Evolutionary conservation across 768 basidiomycete species (phyloP), one percentile per base, ranked within the genome.

Genomic region (Sarcodon aspratus): DNA sequence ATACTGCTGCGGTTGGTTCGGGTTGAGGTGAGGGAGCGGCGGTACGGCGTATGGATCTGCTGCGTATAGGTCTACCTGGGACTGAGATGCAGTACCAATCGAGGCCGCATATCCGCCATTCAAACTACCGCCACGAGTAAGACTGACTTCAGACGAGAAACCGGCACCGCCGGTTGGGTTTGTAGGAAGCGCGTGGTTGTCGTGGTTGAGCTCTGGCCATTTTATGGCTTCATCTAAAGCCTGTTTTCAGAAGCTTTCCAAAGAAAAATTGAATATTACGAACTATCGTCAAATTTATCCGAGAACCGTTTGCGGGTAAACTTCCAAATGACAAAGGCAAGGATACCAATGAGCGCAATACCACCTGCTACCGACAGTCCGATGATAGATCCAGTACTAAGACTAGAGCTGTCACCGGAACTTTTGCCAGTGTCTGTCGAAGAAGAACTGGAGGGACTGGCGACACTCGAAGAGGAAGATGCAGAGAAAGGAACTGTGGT

Each of bases 291-390:
- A 57, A 85, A 87, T 56, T 82, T 78, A 47, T 61, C 63, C 21
- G 69, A 53, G 59, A 81, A 79, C 50, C 83, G 81, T 62, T 90
- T 92, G 58, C 83, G 73, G 2, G 84, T 85, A 59, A 89, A 78
- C 64, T 92, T 92, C 89, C 90, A 92, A 35, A 86, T 67, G 54
- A 89, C 75, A 68, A 92, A 92, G 12, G 69, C 78, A 46, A 81
- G 65, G 47, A 92, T 72, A 9, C 75, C 83, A 55, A 92, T 64
- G 15, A 82, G 63, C 18, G 86, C 83, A 48, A 90, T 69, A 48
- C 86, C 89, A 38, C 85, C 89, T 3, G 86, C 80, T 18, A 91
- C 85, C 0, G 86, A 82, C 50, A 92, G 69, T 33, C 87, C 89
- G 40, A 90, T 63, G 57, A 92, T 86, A 36, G 85, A 82, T 3